phyloP scores from a whole-genome alignment of 2,329 filamentous ascomycete genomes.

The Nectriaceae sp. region DNA sequence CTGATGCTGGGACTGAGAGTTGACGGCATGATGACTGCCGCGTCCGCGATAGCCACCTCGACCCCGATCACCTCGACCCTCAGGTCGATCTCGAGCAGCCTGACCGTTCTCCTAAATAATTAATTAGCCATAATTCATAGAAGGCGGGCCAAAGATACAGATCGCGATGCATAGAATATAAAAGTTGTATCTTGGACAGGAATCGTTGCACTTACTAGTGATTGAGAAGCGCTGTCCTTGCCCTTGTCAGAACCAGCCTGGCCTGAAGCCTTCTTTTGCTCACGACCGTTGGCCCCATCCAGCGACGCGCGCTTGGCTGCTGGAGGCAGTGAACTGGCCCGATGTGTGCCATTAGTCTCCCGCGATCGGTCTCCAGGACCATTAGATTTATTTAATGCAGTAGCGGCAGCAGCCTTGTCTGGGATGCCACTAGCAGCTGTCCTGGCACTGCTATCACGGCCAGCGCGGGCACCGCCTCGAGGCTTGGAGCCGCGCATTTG shows the following conservation, averaged over 20 bases:
- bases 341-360: conserved; percentile 37
- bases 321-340: conserved; percentile 38
- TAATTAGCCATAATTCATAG: conserved; percentile 9
- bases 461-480: conserved; percentile 50
- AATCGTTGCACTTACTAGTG: conserved; percentile 42
- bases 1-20: conserved; percentile 37
- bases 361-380: conserved; percentile 38
- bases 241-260: conserved; percentile 38
- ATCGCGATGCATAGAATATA: not conserved
- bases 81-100: conserved; percentile 34
- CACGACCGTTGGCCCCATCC: conserved; percentile 38
- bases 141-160: not conserved
- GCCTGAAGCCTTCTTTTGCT: conserved; percentile 47
- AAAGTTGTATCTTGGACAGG: too few species aligned
- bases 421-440: conserved; percentile 34
- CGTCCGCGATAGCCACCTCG: conserved; percentile 50
- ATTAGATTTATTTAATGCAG: conserved; percentile 32
- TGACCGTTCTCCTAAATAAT: conserved; percentile 29
- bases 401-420: conserved; percentile 40
- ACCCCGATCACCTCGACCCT: conserved; percentile 42
- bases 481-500: conserved; percentile 51
- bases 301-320: conserved; percentile 47
- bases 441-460: conserved; percentile 38
- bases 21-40: conserved; percentile 43
- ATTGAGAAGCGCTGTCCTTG: conserved; percentile 41